Evolutionary conservation across 108 stramenopile species (phyloP).

Genomic region (Fistulifera pelliculosa): DNA sequence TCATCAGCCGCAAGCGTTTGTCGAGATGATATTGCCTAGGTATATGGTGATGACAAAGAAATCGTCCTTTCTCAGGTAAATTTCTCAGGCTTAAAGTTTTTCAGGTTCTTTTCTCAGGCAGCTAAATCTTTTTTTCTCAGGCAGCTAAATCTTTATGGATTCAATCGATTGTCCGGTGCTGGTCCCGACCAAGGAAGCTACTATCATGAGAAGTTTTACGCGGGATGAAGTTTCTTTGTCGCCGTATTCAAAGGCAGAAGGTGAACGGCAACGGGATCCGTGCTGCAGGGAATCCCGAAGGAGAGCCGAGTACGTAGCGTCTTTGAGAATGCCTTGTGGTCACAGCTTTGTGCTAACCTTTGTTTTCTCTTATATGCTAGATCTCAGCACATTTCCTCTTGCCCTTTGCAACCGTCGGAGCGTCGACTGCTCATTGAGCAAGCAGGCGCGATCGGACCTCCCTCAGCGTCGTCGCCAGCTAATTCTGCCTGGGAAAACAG

Average conservation of each 20-base stretch:
- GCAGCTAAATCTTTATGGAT: no score
- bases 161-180: conserved; percentile 47
- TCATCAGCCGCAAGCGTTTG: conserved; percentile 60
- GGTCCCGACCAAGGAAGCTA: conserved; percentile 65
- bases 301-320: conserved; percentile 45
- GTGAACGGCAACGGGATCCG: conserved; percentile 80
- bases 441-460: no score
- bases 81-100: no score
- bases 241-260: conserved; percentile 61
- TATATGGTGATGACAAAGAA: conserved; percentile 78
- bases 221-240: conserved; percentile 53
- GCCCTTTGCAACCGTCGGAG: conserved; percentile 7
- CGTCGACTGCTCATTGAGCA: not conserved
- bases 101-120: no score
- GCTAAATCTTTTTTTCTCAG: no score
- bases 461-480: no score
- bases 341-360: no score
- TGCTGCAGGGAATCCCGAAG: conserved; percentile 69
- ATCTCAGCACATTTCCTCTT: conserved; percentile 39
- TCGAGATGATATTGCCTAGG: conserved; percentile 55
- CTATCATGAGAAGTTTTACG: conserved; percentile 78
- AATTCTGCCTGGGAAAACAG: no score
- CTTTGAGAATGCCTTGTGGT: no score
- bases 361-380: not conserved
- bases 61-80: conserved; percentile 72